Conservation (phyloP, 352 stramenopile species). For the Phytophthora sp. region DNA sequence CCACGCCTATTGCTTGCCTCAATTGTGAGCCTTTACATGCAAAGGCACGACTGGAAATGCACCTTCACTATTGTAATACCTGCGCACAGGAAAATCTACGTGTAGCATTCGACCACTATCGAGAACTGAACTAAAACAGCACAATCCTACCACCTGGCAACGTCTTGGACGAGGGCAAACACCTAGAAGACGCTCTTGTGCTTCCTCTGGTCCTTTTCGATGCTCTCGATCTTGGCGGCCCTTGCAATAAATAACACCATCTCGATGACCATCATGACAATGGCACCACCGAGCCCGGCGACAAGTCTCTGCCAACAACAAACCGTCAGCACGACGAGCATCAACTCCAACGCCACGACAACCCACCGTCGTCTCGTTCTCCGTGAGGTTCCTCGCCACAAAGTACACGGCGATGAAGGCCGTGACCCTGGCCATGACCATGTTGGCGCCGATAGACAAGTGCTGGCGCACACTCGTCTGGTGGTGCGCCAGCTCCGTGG, state of each 20-base stretch:
- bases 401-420: slow-evolving; percentile 87
- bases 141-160: neutral
- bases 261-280: slow-evolving; percentile 89
- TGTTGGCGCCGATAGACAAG: slow-evolving; percentile 84
- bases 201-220: slow-evolving; percentile 57
- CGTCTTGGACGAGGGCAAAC: neutral
- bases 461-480: slow-evolving; percentile 79
- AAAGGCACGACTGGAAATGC: slow-evolving; percentile 19
- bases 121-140: neutral
- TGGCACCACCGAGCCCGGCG: slow-evolving; percentile 65
- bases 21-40: slow-evolving; percentile 32
- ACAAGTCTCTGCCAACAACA: slow-evolving; percentile 56
- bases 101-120: too few species aligned
- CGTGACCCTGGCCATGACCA: slow-evolving; percentile 82
- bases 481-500: slow-evolving; percentile 55
- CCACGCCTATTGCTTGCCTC: slow-evolving; percentile 7
- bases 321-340: slow-evolving; percentile 7
- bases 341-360: neutral
- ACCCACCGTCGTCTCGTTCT: slow-evolving; percentile 79
- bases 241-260: slow-evolving; percentile 89
- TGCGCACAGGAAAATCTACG: too few species aligned
- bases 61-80: neutral
- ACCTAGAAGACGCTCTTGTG: slow-evolving; percentile 43
- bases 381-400: slow-evolving; percentile 61
- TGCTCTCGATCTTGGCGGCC: slow-evolving; percentile 66